Base-by-base conservation (phyloP, 2,329 filamentous ascomycete genomes). In the Iodosphaeria phyllophila region DNA sequence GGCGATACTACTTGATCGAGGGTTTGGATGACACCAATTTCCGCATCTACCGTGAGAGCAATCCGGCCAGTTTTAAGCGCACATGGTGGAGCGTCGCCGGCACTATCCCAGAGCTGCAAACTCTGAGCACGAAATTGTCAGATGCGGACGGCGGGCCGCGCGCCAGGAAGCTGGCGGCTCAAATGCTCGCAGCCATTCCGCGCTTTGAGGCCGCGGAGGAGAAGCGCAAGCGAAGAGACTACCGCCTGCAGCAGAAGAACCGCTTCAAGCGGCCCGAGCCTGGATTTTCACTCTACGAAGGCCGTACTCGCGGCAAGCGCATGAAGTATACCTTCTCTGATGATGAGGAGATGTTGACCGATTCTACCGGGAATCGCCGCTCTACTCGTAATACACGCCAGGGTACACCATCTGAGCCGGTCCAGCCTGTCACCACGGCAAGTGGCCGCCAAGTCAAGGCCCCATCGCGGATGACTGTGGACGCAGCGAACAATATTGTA, bases 301-400 rank as follows among this genome's bases (percentile, higher is more conserved):
- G 89, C 24, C 79, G 89, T 26, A 98, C 91, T 5, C 72, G 89
- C 30, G 89, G 89, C 28, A 95, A 98, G 58, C 77, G 86, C 32
- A 77, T 92, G 53, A 91, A 84, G 49, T 98, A 98, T 44, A 98
- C 82, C 0, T 98, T 79, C 43, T 91, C 83, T 0, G 84, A 93
- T 26, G 80, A 91, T 13, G 80, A 91, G 18, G 69, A 74, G 10
- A 68, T 70, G 25, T 64, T 59, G 28, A 67, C 66, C n/a, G 67
- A 74, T 41, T 73, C 72, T 18, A 63, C 64, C 7, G 46, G 42
- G 5, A 48, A 52, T 46, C 45, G 84, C 57, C 66, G 73, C 5
- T 80, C 79, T 8, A 64, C 70, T 11, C 71, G 86, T 14, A 77
- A 82, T 35, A 82, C 77, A 2, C 66, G 74, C 19, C 62, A 71